A percentile compares a stretch with the other conserved stretches of the same genome.
phyloP scores from a whole-genome alignment of 2,329 filamentous ascomycete species.

The Penicillium occitanis region DNA sequence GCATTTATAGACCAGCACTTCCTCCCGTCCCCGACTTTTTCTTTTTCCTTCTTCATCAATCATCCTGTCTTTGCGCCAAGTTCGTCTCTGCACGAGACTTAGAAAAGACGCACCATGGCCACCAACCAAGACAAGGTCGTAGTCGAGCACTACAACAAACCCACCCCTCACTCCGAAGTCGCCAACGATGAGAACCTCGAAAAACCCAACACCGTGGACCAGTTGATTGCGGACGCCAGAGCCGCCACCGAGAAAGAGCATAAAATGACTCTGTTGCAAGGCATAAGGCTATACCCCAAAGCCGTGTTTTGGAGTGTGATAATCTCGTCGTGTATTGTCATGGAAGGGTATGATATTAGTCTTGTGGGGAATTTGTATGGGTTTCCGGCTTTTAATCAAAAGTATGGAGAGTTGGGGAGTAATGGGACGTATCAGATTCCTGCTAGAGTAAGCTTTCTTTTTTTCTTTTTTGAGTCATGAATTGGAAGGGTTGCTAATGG shows the following conservation, averaged over 20 bases:
- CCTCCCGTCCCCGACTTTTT: slow-evolving; percentile 6
- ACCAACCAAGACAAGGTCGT: neutral
- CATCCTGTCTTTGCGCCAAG: neutral
- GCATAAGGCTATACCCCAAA: slow-evolving; percentile 80
- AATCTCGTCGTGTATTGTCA: slow-evolving; percentile 86
- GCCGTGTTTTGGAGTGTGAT: slow-evolving; percentile 79
- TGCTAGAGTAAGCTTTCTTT: slow-evolving; percentile 31
- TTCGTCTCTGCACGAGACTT: neutral
- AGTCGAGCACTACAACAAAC: slow-evolving; percentile 2
- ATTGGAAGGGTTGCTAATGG: neutral
- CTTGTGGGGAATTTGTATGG: slow-evolving; percentile 77
- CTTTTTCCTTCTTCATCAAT: neutral
- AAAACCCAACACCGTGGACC: slow-evolving; percentile 31
- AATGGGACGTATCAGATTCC: slow-evolving; percentile 43
- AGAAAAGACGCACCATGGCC: neutral
- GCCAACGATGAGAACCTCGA: neutral
- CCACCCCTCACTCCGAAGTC: neutral
- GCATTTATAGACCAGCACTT: neutral
- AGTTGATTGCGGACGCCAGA: slow-evolving; percentile 43
- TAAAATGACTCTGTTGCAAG: slow-evolving; percentile 71
- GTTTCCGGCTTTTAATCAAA: slow-evolving; percentile 43
- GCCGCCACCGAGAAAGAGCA: slow-evolving; percentile 52
- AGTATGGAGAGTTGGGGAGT: slow-evolving; percentile 38
- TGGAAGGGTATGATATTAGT: slow-evolving; percentile 86
- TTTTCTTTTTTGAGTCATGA: no score